These are phyloP conservation scores for Chlamydomonas urium DNA, from an alignment of 139 green algal species.

Conservation along the genomic window DNA sequence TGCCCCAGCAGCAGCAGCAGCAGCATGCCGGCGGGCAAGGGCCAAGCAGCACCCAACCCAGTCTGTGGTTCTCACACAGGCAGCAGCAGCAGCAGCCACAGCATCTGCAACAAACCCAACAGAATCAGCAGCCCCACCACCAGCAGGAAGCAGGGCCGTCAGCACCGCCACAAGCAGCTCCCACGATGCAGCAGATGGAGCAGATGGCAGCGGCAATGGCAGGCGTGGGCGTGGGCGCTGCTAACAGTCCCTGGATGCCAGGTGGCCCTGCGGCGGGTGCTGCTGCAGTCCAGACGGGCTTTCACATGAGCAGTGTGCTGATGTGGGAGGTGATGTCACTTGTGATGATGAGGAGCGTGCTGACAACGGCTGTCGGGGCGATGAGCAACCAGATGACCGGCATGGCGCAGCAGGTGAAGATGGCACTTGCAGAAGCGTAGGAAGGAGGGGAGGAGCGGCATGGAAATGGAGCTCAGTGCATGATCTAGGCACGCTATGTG, in stretches of 20 bases:
- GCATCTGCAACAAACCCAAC: no score
- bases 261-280: background rate
- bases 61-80: no score
- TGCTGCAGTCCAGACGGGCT: background rate
- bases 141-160: no score
- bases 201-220: background rate
- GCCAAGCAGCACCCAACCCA: no score
- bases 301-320: background rate
- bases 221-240: background rate
- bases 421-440: no score
- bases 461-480: no score
- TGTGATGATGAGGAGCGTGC: background rate
- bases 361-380: background rate
- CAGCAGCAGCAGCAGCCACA: background rate
- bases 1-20: no score
- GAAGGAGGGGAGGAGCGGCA: no score
- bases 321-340: background rate
- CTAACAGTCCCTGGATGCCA: background rate
- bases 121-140: no score
- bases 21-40: no score
- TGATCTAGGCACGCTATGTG: no score
- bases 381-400: background rate
- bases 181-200: background rate
- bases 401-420: background rate
- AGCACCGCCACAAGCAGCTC: no score